Conservation (phyloP, 257 asterid genomes). For the Phtheirospermum japonicum region DNA sequence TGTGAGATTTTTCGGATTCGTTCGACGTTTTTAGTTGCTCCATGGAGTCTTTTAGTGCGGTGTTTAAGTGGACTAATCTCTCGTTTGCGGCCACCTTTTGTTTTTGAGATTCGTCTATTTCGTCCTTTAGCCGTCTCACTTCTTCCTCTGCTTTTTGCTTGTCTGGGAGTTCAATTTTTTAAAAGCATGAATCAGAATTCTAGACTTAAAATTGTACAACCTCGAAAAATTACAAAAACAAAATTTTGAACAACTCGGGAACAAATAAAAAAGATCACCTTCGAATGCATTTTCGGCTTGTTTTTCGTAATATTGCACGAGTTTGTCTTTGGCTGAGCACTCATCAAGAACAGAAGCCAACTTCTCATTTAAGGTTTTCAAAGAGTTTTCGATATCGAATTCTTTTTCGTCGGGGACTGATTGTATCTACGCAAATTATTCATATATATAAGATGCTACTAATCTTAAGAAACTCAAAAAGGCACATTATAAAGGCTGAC, state of each 20-base stretch:
- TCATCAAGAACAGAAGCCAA: conserved; percentile 54
- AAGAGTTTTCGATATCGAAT: conserved; percentile 48
- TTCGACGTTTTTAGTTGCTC: conserved; percentile 49
- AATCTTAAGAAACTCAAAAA: not conserved
- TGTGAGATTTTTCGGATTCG: conserved; percentile 46
- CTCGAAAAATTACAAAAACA: too few relatives aligned
- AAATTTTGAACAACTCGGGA: too few relatives aligned
- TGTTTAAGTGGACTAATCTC: conserved; percentile 47
- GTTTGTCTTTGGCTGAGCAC: conserved; percentile 58
- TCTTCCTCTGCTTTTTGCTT: conserved; percentile 56
- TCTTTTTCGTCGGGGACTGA: conserved; percentile 46
- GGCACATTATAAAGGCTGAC: not conserved
- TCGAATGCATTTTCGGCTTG: too few relatives aligned
- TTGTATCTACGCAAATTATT: conserved; percentile 30
- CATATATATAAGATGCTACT: not conserved
- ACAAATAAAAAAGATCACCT: too few relatives aligned
- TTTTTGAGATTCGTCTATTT: conserved; percentile 43
- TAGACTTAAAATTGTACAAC: too few relatives aligned
- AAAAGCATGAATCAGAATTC: too few relatives aligned
- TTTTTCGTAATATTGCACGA: conserved; percentile 34
- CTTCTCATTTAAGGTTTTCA: conserved; percentile 52
- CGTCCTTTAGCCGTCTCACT: conserved; percentile 38
- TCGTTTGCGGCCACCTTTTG: conserved; percentile 50
- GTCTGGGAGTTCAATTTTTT: too few relatives aligned
- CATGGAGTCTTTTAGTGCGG: conserved; percentile 66